A percentile compares a stretch with the other conserved stretches of the same genome.
phyloP scores from a whole-genome alignment of 495 filamentous ascomycete species.

The Aspergillus nanangensis region DNA sequence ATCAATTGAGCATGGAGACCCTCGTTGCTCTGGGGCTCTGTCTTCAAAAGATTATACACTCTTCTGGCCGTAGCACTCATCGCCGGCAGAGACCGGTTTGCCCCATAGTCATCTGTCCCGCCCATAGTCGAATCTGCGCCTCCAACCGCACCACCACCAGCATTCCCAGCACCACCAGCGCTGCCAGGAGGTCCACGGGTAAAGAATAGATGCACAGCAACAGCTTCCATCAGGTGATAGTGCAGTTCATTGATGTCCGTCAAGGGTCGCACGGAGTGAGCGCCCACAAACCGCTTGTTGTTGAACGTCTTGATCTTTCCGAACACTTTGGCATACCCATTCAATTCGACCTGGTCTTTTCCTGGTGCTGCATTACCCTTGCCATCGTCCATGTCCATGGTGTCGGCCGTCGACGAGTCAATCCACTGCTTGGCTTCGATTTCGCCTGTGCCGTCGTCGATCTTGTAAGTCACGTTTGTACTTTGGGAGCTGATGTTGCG shows the following conservation, averaged over 20 bases:
- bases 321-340: constrained; percentile 77
- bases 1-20: constrained; percentile 78
- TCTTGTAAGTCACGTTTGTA: constrained; percentile 84
- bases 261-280: constrained; percentile 75
- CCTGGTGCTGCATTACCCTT: constrained; percentile 21
- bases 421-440: constrained; percentile 94
- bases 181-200: constrained; percentile 64
- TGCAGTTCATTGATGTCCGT: constrained; percentile 86
- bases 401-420: constrained; percentile 52
- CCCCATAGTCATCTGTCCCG: constrained; percentile 32
- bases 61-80: constrained; percentile 55
- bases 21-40: constrained; percentile 64
- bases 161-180: constrained; percentile 21
- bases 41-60: constrained; percentile 63
- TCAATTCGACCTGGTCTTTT: constrained; percentile 52
- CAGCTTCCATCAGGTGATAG: constrained; percentile 84
- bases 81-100: constrained; percentile 33
- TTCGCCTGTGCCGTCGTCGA: constrained; percentile 92
- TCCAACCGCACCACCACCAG: constrained; percentile 16
- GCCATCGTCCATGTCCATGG: constrained; percentile 42
- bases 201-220: constrained; percentile 79
- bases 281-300: constrained; percentile 72
- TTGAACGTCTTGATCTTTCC: constrained; percentile 74
- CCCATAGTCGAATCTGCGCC: constrained; percentile 37
- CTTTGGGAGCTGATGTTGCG: constrained; percentile 79